A percentile compares a stretch with the other conserved stretches of the same genome.
These are phyloP conservation scores for Microstegium vimineum DNA, from an alignment of 176 grass and related monocot species.

Conservation along the genomic window DNA sequence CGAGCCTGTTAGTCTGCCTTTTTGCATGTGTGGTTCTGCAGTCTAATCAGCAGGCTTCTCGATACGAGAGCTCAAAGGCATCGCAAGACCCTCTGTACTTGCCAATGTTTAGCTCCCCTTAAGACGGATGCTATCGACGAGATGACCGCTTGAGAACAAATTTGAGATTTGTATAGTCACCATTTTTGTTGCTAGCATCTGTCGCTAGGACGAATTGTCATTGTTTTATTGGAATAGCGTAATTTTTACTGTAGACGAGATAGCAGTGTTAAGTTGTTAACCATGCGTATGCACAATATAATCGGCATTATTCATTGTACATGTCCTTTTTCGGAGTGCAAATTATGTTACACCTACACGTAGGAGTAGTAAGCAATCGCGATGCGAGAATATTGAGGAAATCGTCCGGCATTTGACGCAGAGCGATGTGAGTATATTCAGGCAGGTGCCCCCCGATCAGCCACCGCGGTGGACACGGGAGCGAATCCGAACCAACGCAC, in stretches of 20 bases:
- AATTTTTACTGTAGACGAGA: not conserved
- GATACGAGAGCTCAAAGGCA: no score
- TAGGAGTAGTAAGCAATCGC: not conserved
- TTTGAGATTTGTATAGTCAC: constrained; percentile 17
- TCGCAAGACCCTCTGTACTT: not conserved
- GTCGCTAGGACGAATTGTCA: not conserved
- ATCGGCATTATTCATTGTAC: not conserved
- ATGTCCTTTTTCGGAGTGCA: not conserved
- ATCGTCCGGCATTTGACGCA: not conserved
- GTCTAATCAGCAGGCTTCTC: not conserved
- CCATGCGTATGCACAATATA: not conserved
- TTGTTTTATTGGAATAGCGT: not conserved
- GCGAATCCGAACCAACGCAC: not conserved
- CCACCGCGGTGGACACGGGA: not conserved
- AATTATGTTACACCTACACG: not conserved
- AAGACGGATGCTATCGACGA: not conserved
- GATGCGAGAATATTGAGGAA: not conserved
- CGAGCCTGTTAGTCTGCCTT: not conserved
- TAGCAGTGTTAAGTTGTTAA: not conserved
- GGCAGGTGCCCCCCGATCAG: not conserved
- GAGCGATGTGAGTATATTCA: not conserved
- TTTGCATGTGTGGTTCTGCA: not conserved
- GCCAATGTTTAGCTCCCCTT: not conserved
- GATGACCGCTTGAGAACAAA: not conserved
- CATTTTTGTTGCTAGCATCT: not conserved